A percentile compares a stretch with the other conserved stretches of the same genome.
Conservation (phyloP, 192 early-diverging fungal genomes). For the Mortierella hygrophila region DNA sequence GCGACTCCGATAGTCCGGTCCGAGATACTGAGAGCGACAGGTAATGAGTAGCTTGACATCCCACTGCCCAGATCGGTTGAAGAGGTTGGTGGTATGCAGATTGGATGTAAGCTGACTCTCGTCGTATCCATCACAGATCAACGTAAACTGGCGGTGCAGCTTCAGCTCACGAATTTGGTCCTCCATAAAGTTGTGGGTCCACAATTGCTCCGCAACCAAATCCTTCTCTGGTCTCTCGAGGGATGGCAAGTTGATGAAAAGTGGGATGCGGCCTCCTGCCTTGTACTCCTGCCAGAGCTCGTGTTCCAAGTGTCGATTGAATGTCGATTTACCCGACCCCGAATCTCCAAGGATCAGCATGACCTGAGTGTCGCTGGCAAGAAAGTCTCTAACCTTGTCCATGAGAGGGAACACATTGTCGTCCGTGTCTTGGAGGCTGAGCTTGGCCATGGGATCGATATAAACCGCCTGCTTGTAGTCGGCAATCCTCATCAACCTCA, state of each 20-base stretch:
- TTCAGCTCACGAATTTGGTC: no score
- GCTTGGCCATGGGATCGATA: not conserved
- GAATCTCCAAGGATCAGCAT: not conserved
- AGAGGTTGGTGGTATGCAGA: no score
- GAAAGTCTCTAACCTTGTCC: not conserved
- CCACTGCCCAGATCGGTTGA: no score
- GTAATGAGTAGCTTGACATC: no score
- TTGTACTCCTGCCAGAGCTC: not conserved
- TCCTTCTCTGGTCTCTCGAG: not conserved
- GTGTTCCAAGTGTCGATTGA: constrained; percentile 9
- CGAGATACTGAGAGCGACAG: no score
- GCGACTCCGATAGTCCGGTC: no score
- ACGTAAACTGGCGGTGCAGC: no score
- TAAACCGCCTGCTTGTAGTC: not conserved
- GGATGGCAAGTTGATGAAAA: constrained; percentile 8
- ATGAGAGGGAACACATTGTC: not conserved
- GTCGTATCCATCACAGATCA: no score
- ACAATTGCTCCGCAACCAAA: not conserved
- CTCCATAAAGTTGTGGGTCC: no score
- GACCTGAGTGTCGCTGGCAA: constrained; percentile 10
- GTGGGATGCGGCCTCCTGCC: not conserved
- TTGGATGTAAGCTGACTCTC: no score
- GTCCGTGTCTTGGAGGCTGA: not conserved
- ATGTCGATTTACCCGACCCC: constrained; percentile 13
- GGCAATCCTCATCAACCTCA: not conserved